Conservation (phyloP, 2,329 filamentous ascomycete genomes). For the Aspergillus persii region DNA sequence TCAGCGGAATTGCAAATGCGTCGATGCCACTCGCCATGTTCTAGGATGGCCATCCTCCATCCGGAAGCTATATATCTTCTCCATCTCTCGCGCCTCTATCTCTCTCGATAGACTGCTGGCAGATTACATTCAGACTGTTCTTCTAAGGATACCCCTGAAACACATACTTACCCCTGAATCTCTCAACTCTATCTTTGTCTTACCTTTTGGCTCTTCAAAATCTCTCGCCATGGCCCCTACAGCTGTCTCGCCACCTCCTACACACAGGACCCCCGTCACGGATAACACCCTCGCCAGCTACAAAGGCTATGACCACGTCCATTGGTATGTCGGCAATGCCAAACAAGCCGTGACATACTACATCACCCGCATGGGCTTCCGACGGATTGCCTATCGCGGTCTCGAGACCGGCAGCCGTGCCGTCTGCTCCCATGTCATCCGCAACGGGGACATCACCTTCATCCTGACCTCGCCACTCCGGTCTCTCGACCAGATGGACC, state of each 20-base stretch:
- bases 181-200: background rate
- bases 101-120: background rate
- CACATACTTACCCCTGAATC: too few relatives aligned
- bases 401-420: conserved; percentile 83
- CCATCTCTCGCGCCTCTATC: background rate
- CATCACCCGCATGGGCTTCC: conserved; percentile 81
- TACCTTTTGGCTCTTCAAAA: background rate
- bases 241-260: conserved; percentile 28
- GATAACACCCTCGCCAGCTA: conserved; percentile 45
- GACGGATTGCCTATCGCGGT: conserved; percentile 76
- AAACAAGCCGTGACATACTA: conserved; percentile 94
- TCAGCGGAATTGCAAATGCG: background rate
- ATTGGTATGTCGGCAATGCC: conserved; percentile 95
- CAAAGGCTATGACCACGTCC: conserved; percentile 86
- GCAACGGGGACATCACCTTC: conserved; percentile 44
- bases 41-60: background rate
- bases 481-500: conserved; percentile 62
- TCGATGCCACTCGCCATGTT: background rate
- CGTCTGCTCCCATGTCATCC: conserved; percentile 73
- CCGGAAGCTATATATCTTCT: background rate
- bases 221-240: conserved; percentile 29
- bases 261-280: conserved; percentile 20
- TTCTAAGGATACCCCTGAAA: background rate
- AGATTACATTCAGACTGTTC: background rate
- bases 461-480: conserved; percentile 51